Base-by-base conservation (phyloP, 139 green algal genomes). In the Edaphochlamys debaryana region DNA sequence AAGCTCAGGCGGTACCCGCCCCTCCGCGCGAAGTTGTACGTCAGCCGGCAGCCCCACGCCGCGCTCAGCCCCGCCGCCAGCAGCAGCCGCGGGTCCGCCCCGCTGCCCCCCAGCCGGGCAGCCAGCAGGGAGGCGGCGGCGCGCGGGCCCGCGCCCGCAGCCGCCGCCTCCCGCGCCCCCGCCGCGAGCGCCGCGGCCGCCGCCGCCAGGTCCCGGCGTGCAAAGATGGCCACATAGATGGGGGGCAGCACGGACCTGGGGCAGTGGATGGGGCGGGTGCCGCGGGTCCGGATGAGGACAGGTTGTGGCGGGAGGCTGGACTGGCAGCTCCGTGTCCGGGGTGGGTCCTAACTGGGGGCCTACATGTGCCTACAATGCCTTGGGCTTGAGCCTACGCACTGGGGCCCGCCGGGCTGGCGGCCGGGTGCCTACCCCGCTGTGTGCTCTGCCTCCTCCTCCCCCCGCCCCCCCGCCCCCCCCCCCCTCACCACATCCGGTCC, bases 11-110 rank as follows among this genome's bases (percentile, higher is more conserved):
- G 66, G 36, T 84, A 84, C 48, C 78, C 78, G 0, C 78, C 78
- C 66, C 87, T 91, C 22, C 89, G 79, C 17, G 50, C 83, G 66
- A 93, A 93, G 69, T 93, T 92, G 56, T 56, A 91, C 11, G 89
- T 93, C 2, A 93, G 81, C 4, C 89, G 81, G 0, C 34, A 27
- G 41, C 87, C 89, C 89, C 89, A 93, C 23, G 79, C 38, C 7
- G 60, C 76, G n/a, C 74, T 36, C 2, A 93, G 79, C 27, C 29
- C 25, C 19, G 8, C 20, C 0, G 62, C 56, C 54, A 86, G 36
- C 58, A 86, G 69, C 80, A 86, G 48, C 69, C 80, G 80, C 32
- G 30, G 1, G 34, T 86, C 80, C 3, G 80, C 68, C 4, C 32
- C 70, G 0, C 54, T 63, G n/a, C 11, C 32, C 0, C 32, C 42